Conservation (phyloP, 2,329 filamentous ascomycete species). For the Pseudocercospora fijiensis region DNA sequence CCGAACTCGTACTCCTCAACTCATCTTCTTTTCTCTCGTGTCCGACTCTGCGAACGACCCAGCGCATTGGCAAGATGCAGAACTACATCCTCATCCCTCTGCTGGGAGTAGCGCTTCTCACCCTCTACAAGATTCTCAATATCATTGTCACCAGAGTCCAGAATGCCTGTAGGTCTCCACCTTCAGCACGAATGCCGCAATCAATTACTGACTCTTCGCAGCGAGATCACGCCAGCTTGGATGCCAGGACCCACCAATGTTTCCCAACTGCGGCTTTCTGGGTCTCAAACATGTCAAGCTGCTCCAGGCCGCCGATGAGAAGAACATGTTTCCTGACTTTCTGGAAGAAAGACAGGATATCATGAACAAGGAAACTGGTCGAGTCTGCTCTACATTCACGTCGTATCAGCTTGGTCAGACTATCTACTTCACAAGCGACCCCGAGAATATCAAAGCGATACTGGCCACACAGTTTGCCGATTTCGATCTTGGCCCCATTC, state of each 20-base stretch:
- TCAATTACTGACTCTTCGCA: conserved; percentile 16
- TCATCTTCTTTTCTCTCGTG: not conserved
- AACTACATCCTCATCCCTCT: conserved; percentile 26
- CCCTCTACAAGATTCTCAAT: conserved; percentile 29
- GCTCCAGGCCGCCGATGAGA: conserved; percentile 33
- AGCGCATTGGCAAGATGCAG: conserved; percentile 24
- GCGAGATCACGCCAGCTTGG: conserved; percentile 28
- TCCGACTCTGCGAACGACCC: not conserved
- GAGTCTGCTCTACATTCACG: conserved; percentile 33
- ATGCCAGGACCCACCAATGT: conserved; percentile 30
- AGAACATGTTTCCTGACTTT: conserved; percentile 33
- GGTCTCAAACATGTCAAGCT: conserved; percentile 33
- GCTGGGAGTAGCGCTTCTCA: conserved; percentile 27
- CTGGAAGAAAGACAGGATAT: conserved; percentile 29
- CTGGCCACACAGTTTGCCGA: conserved; percentile 37
- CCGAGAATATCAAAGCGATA: conserved; percentile 40
- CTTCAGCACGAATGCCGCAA: not conserved
- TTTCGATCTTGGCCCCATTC: conserved; percentile 33
- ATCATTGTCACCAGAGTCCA: conserved; percentile 22
- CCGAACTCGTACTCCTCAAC: not conserved
- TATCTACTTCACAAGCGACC: conserved; percentile 35
- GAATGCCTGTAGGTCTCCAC: conserved; percentile 18
- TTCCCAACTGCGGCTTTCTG: conserved; percentile 30
- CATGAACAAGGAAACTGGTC: conserved; percentile 30
- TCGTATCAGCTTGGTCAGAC: conserved; percentile 29